Evolutionary conservation across 345 rosid genomes (phyloP).

Genomic region (Balakata baccata): DNA sequence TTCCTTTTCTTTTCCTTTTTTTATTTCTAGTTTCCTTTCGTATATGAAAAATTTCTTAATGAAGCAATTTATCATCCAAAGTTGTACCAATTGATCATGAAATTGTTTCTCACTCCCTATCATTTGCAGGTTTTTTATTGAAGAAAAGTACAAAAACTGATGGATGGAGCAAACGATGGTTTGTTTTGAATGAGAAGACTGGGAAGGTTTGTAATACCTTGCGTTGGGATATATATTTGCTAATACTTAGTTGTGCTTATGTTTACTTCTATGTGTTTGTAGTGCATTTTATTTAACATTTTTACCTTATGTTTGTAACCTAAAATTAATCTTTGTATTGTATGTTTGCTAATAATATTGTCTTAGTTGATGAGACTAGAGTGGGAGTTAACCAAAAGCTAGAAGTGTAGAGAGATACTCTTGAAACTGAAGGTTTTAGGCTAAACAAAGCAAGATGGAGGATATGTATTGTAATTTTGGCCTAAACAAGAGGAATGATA

Average conservation of each 20-base stretch:
- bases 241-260: neutral
- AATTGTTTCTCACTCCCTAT: neutral
- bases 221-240: neutral
- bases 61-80: neutral
- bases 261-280: neutral
- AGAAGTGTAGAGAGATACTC: no score
- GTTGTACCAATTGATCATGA: neutral
- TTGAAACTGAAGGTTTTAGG: no score
- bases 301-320: neutral
- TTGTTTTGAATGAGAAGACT: conserved; percentile 90
- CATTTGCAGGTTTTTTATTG: conserved; percentile 68
- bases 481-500: no score
- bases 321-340: neutral
- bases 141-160: conserved; percentile 85
- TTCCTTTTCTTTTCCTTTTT: no score
- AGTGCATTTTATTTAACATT: neutral
- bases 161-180: conserved; percentile 93
- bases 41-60: neutral
- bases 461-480: no score
- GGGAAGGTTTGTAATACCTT: conserved; percentile 67
- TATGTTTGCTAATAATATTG: neutral
- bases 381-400: no score
- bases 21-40: neutral
- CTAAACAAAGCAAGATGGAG: no score
- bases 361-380: no score